Evolutionary conservation across 176 grass and related monocot species (phyloP), one percentile per base, ranked within the genome.

Genomic region (Poa pratensis): DNA sequence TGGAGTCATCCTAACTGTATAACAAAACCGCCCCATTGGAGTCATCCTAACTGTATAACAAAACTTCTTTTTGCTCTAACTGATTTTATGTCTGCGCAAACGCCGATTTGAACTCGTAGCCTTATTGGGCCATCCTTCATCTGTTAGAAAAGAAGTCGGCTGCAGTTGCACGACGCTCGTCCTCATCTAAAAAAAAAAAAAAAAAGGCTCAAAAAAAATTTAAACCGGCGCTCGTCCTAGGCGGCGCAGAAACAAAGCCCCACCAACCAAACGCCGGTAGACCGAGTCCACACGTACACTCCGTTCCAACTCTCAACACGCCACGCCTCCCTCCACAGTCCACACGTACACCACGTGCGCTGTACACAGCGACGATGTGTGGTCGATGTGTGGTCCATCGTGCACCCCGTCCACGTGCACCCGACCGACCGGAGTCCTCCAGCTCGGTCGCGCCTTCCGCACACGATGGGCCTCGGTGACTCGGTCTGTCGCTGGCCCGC

Each of bases 401-500:
- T 19, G 64, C 64, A 4, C 64, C 3, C 2, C 0, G 64, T 40
- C 39, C 39, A 40, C 7, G 64, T 15, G 7, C 0, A 15, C 5
- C 61, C 2, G 18, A 28, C 30, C 64, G 64, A 68, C 64, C 64
- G 64, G 64, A 68, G 64, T 42, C 37, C 37, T 67, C 64, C 64
- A 68, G 65, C 65, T 35, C 65, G 65, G 32, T 37, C 65, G 26
- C 62, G 15, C 27, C 62, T 65, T 65, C 27, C 62, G 27, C 62
- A 7, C 62, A 65, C 62, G 62, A 65, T 65, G 62, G 62, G 27
- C 62, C 62, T 65, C 62, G 62, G 62, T 18, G 27, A 30, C 62
- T 65, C 62, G 62, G 62, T 4, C 62, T 16, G 62, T 65, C 62
- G 64, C 16, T 68, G 46, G 27, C 64, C 28, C 30, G 17, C 65